Percentiles rank a stretch among this genome's conserved stretches.
phyloP scores from a whole-genome alignment of 306 rosid genomes.

The Quercus suber region DNA sequence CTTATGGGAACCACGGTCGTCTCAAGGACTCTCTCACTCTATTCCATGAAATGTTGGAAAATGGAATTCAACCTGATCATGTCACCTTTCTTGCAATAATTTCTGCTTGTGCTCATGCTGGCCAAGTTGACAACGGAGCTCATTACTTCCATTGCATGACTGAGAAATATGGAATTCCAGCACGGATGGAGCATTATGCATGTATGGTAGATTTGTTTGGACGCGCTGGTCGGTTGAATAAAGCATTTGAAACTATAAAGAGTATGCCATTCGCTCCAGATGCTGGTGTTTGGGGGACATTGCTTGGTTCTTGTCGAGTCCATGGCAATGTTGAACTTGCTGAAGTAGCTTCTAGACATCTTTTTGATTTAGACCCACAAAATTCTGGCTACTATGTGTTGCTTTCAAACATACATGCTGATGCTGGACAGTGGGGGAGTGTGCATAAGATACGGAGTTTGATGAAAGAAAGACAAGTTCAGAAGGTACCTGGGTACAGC shows the following conservation, averaged over 20 bases:
- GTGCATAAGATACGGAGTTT: constrained; percentile 58
- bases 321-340: constrained; percentile 78
- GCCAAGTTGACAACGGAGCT: constrained; percentile 58
- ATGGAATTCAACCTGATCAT: constrained; percentile 63
- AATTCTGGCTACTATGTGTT: constrained; percentile 79
- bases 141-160: constrained; percentile 61
- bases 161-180: constrained; percentile 48
- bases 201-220: constrained; percentile 79
- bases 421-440: constrained; percentile 66
- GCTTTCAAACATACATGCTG: constrained; percentile 71
- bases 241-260: constrained; percentile 67
- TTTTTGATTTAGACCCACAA: constrained; percentile 62
- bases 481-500: constrained; percentile 73
- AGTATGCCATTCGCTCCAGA: constrained; percentile 76
- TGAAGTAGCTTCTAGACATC: constrained; percentile 54
- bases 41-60: constrained; percentile 57
- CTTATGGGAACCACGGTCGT: constrained; percentile 72
- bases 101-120: constrained; percentile 84
- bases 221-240: constrained; percentile 59
- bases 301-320: constrained; percentile 82
- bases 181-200: constrained; percentile 78
- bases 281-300: constrained; percentile 86
- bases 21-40: constrained; percentile 51
- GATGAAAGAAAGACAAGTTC: constrained; percentile 76
- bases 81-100: constrained; percentile 76